These are phyloP conservation scores for Carex littledalei DNA, from an alignment of 176 grass and related monocot species.

Conservation along the genomic window DNA sequence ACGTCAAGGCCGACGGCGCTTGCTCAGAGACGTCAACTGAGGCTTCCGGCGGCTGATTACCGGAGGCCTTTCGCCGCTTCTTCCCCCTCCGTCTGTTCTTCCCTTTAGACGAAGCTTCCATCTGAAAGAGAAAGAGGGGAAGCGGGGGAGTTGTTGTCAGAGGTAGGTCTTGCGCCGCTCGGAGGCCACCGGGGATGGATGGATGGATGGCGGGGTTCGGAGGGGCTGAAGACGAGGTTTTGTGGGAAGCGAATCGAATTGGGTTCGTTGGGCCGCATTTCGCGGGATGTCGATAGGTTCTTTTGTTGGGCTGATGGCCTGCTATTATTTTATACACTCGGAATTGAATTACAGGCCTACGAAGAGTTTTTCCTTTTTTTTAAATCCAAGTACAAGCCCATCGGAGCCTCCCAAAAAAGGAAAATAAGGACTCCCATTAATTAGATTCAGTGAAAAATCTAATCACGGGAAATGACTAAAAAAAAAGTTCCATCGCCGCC, in stretches of 20 bases:
- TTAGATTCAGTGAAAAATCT: no score
- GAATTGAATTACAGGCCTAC: no score
- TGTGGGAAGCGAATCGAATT: not conserved
- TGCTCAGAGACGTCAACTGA: not conserved
- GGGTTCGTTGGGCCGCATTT: not conserved
- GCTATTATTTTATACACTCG: not conserved
- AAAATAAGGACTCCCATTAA: no score
- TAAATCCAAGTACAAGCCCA: no score
- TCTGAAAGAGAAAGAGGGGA: not conserved
- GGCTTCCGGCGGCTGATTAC: not conserved
- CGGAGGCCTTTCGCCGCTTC: conserved; percentile 34
- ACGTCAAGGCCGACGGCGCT: not conserved
- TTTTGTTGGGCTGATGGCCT: not conserved
- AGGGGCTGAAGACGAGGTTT: not conserved
- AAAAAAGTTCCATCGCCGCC: no score
- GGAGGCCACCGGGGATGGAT: not conserved
- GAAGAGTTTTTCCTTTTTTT: no score
- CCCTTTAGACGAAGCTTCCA: not conserved
- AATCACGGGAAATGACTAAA: no score
- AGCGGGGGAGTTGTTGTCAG: not conserved
- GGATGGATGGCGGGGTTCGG: not conserved
- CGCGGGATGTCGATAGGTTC: no score
- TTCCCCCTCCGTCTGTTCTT: not conserved
- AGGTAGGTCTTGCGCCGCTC: not conserved
- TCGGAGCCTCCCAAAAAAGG: no score